Evolutionary conservation across 2,329 filamentous ascomycete species (phyloP).

Genomic region (Penicillium sp.): DNA sequence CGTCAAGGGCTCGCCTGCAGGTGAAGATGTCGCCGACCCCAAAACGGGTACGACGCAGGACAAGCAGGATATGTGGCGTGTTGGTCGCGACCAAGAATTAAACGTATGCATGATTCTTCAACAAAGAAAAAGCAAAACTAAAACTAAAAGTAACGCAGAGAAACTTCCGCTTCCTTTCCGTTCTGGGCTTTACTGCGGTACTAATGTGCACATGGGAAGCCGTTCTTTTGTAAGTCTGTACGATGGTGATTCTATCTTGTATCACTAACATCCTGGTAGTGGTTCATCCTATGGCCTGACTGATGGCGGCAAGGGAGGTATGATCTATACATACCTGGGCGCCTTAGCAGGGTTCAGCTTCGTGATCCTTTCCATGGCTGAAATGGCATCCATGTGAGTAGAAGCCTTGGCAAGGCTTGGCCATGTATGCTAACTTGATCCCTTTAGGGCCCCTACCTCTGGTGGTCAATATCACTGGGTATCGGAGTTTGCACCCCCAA

Average conservation of each 20-base stretch:
- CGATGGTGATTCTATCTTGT: too few relatives aligned
- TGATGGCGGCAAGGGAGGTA: slow-evolving; percentile 55
- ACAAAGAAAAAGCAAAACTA: not conserved
- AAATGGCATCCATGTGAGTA: slow-evolving; percentile 51
- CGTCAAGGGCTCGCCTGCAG: slow-evolving; percentile 14
- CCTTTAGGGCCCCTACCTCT: slow-evolving; percentile 37
- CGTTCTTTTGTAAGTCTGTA: slow-evolving; percentile 9
- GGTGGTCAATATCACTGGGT: slow-evolving; percentile 29
- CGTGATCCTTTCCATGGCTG: slow-evolving; percentile 48
- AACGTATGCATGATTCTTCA: slow-evolving; percentile 20
- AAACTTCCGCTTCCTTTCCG: slow-evolving; percentile 37
- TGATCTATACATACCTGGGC: slow-evolving; percentile 55
- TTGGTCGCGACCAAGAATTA: slow-evolving; percentile 34
- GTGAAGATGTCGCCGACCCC: slow-evolving; percentile 10
- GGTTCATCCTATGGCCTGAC: slow-evolving; percentile 9
- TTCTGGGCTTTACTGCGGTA: slow-evolving; percentile 35
- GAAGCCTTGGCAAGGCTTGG: not conserved
- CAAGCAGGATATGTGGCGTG: slow-evolving; percentile 34
- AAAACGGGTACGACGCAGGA: slow-evolving; percentile 29
- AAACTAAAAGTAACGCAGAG: slow-evolving; percentile 20
- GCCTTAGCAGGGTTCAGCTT: slow-evolving; percentile 48
- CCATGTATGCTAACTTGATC: not conserved
- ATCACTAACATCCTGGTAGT: not conserved
- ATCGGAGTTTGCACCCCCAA: slow-evolving; percentile 33
- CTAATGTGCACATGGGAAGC: slow-evolving; percentile 38